These are phyloP conservation scores for Russula virescens DNA, from an alignment of 768 basidiomycete species.

Conservation along the genomic window DNA sequence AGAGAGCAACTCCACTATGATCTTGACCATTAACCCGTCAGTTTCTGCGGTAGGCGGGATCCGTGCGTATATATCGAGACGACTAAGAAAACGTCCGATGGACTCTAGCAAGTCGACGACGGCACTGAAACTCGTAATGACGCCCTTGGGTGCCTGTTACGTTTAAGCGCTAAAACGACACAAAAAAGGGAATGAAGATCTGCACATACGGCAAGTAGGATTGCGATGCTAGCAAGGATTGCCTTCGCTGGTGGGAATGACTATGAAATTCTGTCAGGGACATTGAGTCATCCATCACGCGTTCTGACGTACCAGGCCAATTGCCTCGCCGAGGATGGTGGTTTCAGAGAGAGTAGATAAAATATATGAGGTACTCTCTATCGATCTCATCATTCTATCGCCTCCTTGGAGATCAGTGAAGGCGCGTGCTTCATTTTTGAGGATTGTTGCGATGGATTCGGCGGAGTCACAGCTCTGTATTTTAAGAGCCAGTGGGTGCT, in stretches of 20 bases:
- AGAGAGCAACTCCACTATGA: too few relatives aligned
- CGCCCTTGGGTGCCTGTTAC: too few relatives aligned
- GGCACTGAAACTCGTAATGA: too few relatives aligned
- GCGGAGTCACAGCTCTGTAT: not conserved
- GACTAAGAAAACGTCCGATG: too few relatives aligned
- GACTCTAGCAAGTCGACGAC: too few relatives aligned
- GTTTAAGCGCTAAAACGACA: too few relatives aligned
- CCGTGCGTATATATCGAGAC: too few relatives aligned
- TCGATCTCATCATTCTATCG: not conserved
- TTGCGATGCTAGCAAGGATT: not conserved
- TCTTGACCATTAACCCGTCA: too few relatives aligned
- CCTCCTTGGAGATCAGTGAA: not conserved
- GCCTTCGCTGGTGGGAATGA: not conserved
- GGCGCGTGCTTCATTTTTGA: not conserved
- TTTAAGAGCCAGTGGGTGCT: not conserved
- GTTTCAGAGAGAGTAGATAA: not conserved
- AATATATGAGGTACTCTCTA: not conserved
- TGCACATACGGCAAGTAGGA: not conserved
- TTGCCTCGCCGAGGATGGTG: not conserved
- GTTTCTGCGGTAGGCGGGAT: too few relatives aligned
- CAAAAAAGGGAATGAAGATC: not conserved
- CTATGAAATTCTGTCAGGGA: not conserved
- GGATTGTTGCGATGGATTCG: not conserved
- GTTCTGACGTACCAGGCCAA: not conserved
- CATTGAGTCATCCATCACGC: not conserved